Base-by-base conservation (phyloP, 2,329 filamentous ascomycete species). In the Calonectria ilicicola region DNA sequence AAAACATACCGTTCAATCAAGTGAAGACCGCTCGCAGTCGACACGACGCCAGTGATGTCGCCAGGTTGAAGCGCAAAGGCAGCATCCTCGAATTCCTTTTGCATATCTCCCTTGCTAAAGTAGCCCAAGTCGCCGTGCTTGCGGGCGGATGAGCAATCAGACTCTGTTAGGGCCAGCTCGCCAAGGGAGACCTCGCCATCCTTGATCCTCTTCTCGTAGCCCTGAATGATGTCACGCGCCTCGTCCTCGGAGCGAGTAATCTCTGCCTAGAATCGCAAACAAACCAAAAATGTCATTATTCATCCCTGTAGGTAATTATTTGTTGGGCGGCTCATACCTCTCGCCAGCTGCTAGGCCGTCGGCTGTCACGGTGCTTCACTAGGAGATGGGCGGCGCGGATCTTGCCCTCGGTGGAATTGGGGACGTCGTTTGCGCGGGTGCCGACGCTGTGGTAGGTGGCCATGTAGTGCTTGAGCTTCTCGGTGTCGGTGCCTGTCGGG, bases 61-160 rank as follows among this genome's bases (percentile, higher is more conserved):
- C 95, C 96, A 2, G 93, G 93, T 84, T 96, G 90, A 68, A 99
- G 88, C n/a, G 90, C 93, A 86, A 99, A 99, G 1, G 97, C 94
- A 5, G 96, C 96, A 69, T 98, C 95, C 86, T 99, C 97, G 81
- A 99, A 99, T 85, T 98, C 96, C 87, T 96, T 96, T 84, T 99
- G 97, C 97, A 99, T 99, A 81, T 98, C 96, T 32, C 95, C 95
- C 80, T 90, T 92, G 69, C 95, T 96, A 84, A 99, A 99, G 85
- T 96, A 98, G 23, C 97, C 97, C 86, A 99, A 87, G 83, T 99
- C 97, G 70, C 97, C 97, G 77, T 93, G 91, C 90, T 98, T 99
- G 79, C 95, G 91, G 35, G 97, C 96, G 79, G 95, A 98, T 84
- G 94, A 98, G 87, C 96, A 98, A 86, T 99, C 97, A 19, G 95